Evolutionary conservation across 192 early-diverging fungal genomes (phyloP), one percentile per base, ranked within the genome.

Genomic region (Geranomyces michiganensis): DNA sequence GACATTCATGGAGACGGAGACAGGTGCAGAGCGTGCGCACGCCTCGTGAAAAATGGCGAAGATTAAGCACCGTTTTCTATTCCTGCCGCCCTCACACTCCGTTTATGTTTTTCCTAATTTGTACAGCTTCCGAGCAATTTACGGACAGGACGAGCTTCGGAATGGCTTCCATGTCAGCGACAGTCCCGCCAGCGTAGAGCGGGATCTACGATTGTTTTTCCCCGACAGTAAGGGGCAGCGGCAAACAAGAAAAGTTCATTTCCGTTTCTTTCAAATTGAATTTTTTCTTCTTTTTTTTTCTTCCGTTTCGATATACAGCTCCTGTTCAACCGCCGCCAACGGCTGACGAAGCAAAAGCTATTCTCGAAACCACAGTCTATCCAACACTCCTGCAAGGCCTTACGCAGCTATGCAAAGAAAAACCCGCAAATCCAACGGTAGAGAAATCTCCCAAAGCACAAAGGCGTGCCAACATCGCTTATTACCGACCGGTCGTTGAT

Each of bases 341-440:
- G 12, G 10, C 63, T 3, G 80, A 83, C 48, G 33, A 46, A 17
- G 68, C 80, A 0, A 78, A 82, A 59, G 14, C 68, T 10, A 75
- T 79, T 45, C 72, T 86, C 14, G 81, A 86, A 56, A 72, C 65
- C 8, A 55, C 76, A 6, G 45, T 86, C 19, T 86, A 86, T 62
- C 84, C 84, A 22, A 70, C 75, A 1, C 67, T 86, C 22, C 58
- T 78, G 19, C 69, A 82, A 31, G 84, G 84, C 0, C 74, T 86
- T n/a, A 83, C 84, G 15, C 75, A 79, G 66, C 55, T 86, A 36
- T 83, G 79, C 75, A 83, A 86, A 61, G 80, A 77, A 60, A 86
- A 86, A 62, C 84, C 84, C 9, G 77, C 74, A 29, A 82, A 83
- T 45, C 84, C 84, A 36, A 77, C 78, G 26, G 80, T 81, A 53